phyloP scores from a whole-genome alignment of 495 filamentous ascomycete genomes.

The Hyaloscypha finlandica region DNA sequence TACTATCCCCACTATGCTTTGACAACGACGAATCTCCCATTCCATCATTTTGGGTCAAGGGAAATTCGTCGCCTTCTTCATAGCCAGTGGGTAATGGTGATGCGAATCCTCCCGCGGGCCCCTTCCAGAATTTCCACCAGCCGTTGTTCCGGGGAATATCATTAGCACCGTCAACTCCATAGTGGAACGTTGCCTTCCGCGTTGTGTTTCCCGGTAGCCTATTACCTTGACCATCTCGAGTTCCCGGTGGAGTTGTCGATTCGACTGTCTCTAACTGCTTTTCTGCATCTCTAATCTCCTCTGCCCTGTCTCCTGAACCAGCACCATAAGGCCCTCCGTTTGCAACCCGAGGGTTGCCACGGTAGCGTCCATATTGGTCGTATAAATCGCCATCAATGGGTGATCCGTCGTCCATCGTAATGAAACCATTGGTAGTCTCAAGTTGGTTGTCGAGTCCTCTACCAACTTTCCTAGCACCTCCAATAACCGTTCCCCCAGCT shows the following conservation, averaged over 20 bases:
- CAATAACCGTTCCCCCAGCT: slow-evolving; percentile 61
- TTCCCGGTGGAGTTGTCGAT: slow-evolving; percentile 8
- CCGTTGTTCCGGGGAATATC: slow-evolving; percentile 5
- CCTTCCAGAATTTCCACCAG: slow-evolving; percentile 59
- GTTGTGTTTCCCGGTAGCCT: slow-evolving; percentile 28
- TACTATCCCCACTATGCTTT: slow-evolving; percentile 35
- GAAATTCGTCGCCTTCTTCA: slow-evolving; percentile 38
- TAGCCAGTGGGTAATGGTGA: slow-evolving; percentile 53
- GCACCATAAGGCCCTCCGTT: slow-evolving; percentile 14
- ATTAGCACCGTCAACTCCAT: slow-evolving; percentile 21
- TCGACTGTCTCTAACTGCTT: slow-evolving; percentile 9
- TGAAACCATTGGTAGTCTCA: slow-evolving; percentile 57
- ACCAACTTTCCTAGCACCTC: slow-evolving; percentile 52
- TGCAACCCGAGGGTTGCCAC: not conserved
- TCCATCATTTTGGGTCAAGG: slow-evolving; percentile 21
- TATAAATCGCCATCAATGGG: slow-evolving; percentile 21
- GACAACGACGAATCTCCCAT: slow-evolving; percentile 18
- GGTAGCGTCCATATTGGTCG: slow-evolving; percentile 28
- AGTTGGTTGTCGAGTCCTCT: slow-evolving; percentile 62
- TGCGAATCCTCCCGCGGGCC: slow-evolving; percentile 51
- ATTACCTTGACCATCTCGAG: not conserved
- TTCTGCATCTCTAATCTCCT: slow-evolving; percentile 11
- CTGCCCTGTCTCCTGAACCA: slow-evolving; percentile 7
- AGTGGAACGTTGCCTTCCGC: slow-evolving; percentile 5
- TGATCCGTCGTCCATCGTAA: slow-evolving; percentile 35